phyloP scores from a whole-genome alignment of 2,329 filamentous ascomycete species.

The Erysiphe pulchra region DNA sequence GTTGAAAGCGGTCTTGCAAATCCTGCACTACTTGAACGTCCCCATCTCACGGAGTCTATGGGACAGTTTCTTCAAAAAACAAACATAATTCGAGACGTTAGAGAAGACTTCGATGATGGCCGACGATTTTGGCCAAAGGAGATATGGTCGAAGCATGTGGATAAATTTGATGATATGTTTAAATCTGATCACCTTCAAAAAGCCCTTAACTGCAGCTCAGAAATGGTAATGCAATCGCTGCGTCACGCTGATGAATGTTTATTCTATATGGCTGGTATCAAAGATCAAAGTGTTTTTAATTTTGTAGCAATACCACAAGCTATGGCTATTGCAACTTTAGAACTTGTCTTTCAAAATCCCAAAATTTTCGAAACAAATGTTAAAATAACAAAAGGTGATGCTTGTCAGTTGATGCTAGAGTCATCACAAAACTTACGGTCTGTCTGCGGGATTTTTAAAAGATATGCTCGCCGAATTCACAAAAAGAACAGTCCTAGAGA shows the following conservation, averaged over 20 bases:
- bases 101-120: conserved; percentile 69
- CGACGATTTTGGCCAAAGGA: conserved; percentile 87
- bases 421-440: conserved; percentile 73
- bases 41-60: conserved; percentile 79
- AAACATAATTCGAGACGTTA: conserved; percentile 91
- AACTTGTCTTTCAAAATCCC: conserved; percentile 78
- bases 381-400: conserved; percentile 91
- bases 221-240: conserved; percentile 82
- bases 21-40: conserved; percentile 51
- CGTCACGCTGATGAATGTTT: conserved; percentile 75
- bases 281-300: conserved; percentile 96
- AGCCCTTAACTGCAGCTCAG: conserved; percentile 65
- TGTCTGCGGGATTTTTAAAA: conserved; percentile 60
- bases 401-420: conserved; percentile 74
- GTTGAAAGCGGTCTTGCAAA: conserved; percentile 73
- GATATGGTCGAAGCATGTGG: conserved; percentile 90
- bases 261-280: conserved; percentile 90
- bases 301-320: conserved; percentile 90
- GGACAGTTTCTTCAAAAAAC: conserved; percentile 93
- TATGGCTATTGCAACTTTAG: conserved; percentile 92
- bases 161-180: conserved; percentile 74
- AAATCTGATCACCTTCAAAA: conserved; percentile 50
- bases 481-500: conserved; percentile 87
- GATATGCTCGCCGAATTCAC: conserved; percentile 57
- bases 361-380: conserved; percentile 64